Conservation (phyloP, 495 filamentous ascomycete genomes). For the Diplogelasinospora grovesii region DNA sequence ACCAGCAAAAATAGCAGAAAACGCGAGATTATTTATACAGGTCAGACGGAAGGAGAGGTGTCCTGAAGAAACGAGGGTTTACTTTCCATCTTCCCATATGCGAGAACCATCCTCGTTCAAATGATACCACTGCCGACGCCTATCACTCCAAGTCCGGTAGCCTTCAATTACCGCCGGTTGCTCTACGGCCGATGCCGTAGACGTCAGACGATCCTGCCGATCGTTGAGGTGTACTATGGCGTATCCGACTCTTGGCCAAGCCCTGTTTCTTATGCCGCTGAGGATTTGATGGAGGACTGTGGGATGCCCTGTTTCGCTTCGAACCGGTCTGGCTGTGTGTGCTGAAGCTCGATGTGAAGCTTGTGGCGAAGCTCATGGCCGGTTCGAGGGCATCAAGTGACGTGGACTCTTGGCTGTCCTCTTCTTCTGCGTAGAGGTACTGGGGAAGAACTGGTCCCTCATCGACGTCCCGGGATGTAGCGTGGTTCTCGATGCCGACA, state of each 20-base stretch:
- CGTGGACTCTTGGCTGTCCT: constrained; percentile 4
- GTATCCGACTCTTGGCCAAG: constrained; percentile 4
- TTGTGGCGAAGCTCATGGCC: constrained; percentile 11
- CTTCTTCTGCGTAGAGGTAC: constrained; percentile 12
- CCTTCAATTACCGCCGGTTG: constrained; percentile 6
- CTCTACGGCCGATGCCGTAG: constrained; percentile 5
- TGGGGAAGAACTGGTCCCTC: constrained; percentile 10
- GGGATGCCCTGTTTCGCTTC: constrained; percentile 3
- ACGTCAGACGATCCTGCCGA: constrained; percentile 8
- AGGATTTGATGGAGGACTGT: constrained; percentile 9
- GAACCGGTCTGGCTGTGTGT: no score
- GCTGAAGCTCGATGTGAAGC: constrained; percentile 11
- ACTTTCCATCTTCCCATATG: no score
- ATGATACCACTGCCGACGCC: no score
- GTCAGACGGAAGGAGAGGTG: no score
- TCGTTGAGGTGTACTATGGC: constrained; percentile 9
- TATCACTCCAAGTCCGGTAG: no score
- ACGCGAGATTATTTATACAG: no score
- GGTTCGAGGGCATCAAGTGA: constrained; percentile 7
- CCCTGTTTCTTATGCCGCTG: constrained; percentile 8
- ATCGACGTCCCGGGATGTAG: constrained; percentile 8
- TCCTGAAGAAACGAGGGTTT: no score
- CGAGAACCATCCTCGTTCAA: constrained; percentile 9
- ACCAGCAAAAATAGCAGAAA: no score
- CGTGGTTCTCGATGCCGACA: constrained; percentile 5